Evolutionary conservation across 306 rosid species (phyloP), one percentile per base, ranked within the genome.

Genomic region (Prunus campanulata): DNA sequence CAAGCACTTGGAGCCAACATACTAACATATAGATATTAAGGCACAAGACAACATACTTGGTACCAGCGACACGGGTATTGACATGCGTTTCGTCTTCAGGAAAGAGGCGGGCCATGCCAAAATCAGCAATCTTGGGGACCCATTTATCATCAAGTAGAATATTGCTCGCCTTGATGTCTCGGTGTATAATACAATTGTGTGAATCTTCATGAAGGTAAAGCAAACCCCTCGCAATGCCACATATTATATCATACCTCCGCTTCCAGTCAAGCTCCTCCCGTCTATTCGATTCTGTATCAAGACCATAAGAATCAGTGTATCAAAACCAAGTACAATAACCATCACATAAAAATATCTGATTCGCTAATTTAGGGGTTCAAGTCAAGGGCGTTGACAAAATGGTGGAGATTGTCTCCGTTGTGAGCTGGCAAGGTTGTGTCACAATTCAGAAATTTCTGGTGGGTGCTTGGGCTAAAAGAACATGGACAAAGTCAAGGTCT

Each of bases 101-200:
- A 80, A 92, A 95, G 84, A 95, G 98, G 35, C 98, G 99, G 1
- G 99, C 99, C 99, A 95, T 90, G 30, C 99, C 99, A 46, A 95
- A 95, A 82, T 95, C 99, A 20, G 99, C 99, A 80, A 95, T 95
- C 85, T 95, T 95, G 29, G 99, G 93, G 48, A 83, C 48, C 99
- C 99, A 95, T 62, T 92, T 95, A 18, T 91, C 97, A 63, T 88
- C 99, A 5, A 95, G 93, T 77, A 95, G 86, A 68, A 94, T 77
- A 14, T 95, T 95, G 78, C 99, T 92, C 0, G 97, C 99, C 78
- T 95, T 95, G 50, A 95, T 95, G 84, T 95, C 99, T 0, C 98
- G 83, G 81, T 95, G 99, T 75, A 95, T 91, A 46, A 95, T 95
- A 81, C 93, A 85, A 63, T 85, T 82, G 81, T 95, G 97, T 0